Base-by-base conservation (phyloP, 2,329 filamentous ascomycete species). In the Arachnomyces sp. region DNA sequence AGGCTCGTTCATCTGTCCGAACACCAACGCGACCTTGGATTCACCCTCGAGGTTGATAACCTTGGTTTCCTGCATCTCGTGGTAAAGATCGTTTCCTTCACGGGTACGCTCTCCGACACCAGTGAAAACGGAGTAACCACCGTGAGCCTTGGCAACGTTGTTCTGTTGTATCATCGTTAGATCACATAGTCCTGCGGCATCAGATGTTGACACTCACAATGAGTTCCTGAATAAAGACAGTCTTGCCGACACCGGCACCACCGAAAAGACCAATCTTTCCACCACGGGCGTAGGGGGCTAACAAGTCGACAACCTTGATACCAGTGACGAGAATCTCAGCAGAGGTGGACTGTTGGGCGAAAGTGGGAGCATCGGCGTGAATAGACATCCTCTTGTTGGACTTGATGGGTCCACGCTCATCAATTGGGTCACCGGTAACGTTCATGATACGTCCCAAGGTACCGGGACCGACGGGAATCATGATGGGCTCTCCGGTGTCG, bases 181-280 rank as follows among this genome's bases (percentile, higher is more conserved):
- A 12, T 14, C 25, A 7, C 4, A 12, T 2, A 3, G 11, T 13
- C 7, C 25, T 39, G 39, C 18, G 31, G 5, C 28, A 12, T 11
- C 17, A n/a, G 9, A 34, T 7, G 13, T n/a, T 16, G 34, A 32
- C 12, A 63, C 77, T 61, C 72, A 82, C 78, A 78, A 98, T 98
- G 68, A 98, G 77, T 77, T 98, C 92, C 81, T 98, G 92, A 72
- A 98, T 98, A 80, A 96, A 98, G 69, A 98, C 92, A 69, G 92
- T 98, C 85, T 98, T 98, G 73, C 92, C 92, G 79, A 98, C 92
- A 93, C 92, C 92, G 62, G 92, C 92, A 90, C 92, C 92, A 75
- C 92, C 92, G 77, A 98, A 98, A 59, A 98, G 88, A 86, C 92
- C 92, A 80, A 98, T 98, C 85, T 98, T 98, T 82, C 92, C 92